These are phyloP conservation scores for Pisolithus orientalis DNA, from an alignment of 768 basidiomycete genomes.

Conservation along the genomic window DNA sequence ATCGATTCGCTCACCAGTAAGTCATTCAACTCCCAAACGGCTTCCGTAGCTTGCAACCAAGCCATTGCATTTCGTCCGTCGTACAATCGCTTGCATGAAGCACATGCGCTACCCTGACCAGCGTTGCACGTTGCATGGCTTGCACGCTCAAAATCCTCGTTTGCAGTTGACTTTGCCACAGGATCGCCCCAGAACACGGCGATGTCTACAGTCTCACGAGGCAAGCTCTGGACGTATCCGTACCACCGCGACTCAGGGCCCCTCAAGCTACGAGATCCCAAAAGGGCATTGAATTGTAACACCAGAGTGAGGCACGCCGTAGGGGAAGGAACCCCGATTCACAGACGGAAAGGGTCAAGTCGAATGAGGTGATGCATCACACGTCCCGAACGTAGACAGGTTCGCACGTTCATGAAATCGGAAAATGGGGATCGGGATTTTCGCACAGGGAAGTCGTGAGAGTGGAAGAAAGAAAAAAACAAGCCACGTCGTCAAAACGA, in stretches of 20 bases:
- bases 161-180: constrained; percentile 10
- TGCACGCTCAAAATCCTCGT: background rate
- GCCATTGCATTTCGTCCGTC: constrained; percentile 26
- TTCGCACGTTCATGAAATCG: constrained; percentile 18
- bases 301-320: background rate
- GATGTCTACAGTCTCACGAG: constrained; percentile 44
- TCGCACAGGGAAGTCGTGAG: background rate
- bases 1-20: constrained; percentile 19
- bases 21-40: constrained; percentile 19
- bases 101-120: constrained; percentile 4
- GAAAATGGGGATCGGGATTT: constrained; percentile 9
- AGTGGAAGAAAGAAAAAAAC: background rate
- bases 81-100: constrained; percentile 13
- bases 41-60: constrained; percentile 31
- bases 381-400: constrained; percentile 13
- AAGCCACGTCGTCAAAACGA: background rate
- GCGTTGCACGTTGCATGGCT: background rate
- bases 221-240: constrained; percentile 62
- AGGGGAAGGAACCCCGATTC: constrained; percentile 20
- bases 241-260: constrained; percentile 51
- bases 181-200: constrained; percentile 54
- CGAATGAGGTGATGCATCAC: constrained; percentile 5
- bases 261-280: constrained; percentile 34
- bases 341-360: constrained; percentile 7
- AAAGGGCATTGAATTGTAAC: background rate